phyloP scores from a whole-genome alignment of 1,284 basidiomycete species.

The Naganishia liquefaciens region DNA sequence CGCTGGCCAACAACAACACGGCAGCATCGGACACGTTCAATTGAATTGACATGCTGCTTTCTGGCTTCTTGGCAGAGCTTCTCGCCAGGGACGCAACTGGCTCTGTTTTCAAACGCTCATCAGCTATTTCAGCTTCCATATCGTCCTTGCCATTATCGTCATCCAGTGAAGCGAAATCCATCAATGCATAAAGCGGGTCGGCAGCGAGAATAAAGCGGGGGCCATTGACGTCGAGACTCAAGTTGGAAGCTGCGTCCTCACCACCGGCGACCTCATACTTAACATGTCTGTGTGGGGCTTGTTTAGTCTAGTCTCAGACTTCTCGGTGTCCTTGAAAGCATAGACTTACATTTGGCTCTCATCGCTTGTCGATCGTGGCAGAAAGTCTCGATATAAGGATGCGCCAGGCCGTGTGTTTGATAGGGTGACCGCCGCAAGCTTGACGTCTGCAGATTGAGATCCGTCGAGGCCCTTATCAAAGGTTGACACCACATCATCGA shows the following conservation, averaged over 20 bases:
- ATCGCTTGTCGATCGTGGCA: slow-evolving; percentile 84
- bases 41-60: slow-evolving; percentile 24
- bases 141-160: slow-evolving; percentile 38
- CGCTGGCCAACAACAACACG: slow-evolving; percentile 84
- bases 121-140: slow-evolving; percentile 40
- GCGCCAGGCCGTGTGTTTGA: slow-evolving; percentile 79
- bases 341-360: slow-evolving; percentile 71
- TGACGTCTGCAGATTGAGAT: slow-evolving; percentile 80
- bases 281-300: slow-evolving; percentile 10
- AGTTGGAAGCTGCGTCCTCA: slow-evolving; percentile 58
- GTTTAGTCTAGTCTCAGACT: not conserved
- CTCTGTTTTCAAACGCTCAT: slow-evolving; percentile 32
- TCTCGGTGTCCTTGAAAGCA: not conserved
- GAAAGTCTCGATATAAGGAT: slow-evolving; percentile 90
- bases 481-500: slow-evolving; percentile 76
- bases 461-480: slow-evolving; percentile 82
- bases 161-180: slow-evolving; percentile 69
- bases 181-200: slow-evolving; percentile 84
- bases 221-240: slow-evolving; percentile 87
- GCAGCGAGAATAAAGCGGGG: slow-evolving; percentile 92
- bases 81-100: slow-evolving; percentile 22
- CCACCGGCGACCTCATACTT: slow-evolving; percentile 48
- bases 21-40: slow-evolving; percentile 75
- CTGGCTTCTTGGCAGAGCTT: slow-evolving; percentile 34
- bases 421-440: slow-evolving; percentile 87